These are phyloP conservation scores for Plectranthus barbatus DNA, from an alignment of 257 asterid genomes.

Conservation along the genomic window DNA sequence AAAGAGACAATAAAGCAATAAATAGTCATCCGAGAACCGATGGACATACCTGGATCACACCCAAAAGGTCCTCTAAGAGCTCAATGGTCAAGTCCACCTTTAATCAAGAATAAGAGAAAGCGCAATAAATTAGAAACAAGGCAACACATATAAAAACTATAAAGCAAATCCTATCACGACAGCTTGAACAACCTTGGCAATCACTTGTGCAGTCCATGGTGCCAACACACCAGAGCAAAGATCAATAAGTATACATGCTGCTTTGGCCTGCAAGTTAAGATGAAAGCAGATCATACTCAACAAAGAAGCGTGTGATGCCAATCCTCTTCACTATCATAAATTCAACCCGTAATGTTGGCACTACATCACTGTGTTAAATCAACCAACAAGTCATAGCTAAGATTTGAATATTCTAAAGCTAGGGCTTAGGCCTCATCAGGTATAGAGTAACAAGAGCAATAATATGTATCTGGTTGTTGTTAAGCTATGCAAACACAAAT, in stretches of 20 bases:
- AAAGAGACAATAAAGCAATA: neutral
- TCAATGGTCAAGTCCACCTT: conserved; percentile 89
- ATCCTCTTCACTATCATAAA: conserved; percentile 10
- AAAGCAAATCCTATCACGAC: conserved; percentile 11
- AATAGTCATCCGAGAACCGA: conserved; percentile 6
- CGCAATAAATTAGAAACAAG: conserved; percentile 3
- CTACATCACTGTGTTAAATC: neutral
- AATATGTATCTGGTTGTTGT: neutral
- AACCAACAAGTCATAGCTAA: conserved; percentile 9
- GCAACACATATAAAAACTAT: conserved; percentile 14
- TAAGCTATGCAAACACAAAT: neutral
- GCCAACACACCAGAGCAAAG: conserved; percentile 84
- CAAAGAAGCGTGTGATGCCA: too few relatives aligned
- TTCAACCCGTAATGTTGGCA: conserved; percentile 1
- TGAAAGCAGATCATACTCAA: conserved; percentile 12
- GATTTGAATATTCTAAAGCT: neutral
- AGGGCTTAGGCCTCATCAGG: conserved; percentile 1
- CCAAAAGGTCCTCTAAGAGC: conserved; percentile 90
- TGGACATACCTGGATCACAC: conserved; percentile 69
- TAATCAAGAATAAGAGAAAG: conserved; percentile 9
- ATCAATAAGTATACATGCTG: conserved; percentile 89
- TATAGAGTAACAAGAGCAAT: neutral
- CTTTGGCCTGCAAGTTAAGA: conserved; percentile 65
- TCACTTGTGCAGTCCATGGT: conserved; percentile 92
- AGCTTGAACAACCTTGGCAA: conserved; percentile 62